phyloP scores from a whole-genome alignment of 2,329 filamentous ascomycete genomes.

The Teratosphaeria pseudoeucalypti region DNA sequence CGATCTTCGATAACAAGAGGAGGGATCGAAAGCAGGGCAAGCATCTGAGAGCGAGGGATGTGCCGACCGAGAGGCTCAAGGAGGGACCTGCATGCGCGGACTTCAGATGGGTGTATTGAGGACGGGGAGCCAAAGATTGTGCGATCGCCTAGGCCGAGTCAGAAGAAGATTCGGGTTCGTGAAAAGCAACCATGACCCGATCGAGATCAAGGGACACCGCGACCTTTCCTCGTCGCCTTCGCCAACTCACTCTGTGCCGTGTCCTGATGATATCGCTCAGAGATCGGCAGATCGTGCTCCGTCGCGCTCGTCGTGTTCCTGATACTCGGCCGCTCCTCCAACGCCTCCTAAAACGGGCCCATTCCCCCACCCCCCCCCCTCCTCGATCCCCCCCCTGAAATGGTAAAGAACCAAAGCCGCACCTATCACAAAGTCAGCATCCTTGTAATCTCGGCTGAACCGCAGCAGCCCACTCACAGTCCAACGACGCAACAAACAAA shows the following conservation, averaged over 20 bases:
- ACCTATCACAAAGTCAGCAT: conserved; percentile 10
- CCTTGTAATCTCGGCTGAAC: background rate
- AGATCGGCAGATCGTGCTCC: conserved; percentile 58
- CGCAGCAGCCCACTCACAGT: conserved; percentile 33
- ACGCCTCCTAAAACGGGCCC: conserved; percentile 55
- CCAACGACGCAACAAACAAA: conserved; percentile 60
- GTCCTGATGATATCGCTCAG: conserved; percentile 42
- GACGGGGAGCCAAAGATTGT: background rate
- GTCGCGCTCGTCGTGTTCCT: conserved; percentile 57
- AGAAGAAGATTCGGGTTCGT: background rate
- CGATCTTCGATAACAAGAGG: conserved; percentile 54
- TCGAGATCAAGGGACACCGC: conserved; percentile 26
- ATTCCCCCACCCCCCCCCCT: conserved; percentile 43
- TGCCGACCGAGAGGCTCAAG: conserved; percentile 35
- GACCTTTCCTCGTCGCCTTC: conserved; percentile 46
- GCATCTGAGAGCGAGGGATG: conserved; percentile 42
- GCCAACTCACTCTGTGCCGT: conserved; percentile 38
- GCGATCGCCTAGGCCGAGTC: background rate
- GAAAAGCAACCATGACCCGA: background rate
- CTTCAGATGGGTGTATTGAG: conserved; percentile 34
- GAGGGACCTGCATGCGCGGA: conserved; percentile 34
- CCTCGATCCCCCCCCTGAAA: conserved; percentile 58
- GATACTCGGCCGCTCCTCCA: conserved; percentile 52
- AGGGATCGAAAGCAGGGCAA: conserved; percentile 47
- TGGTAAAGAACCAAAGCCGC: conserved; percentile 62